Conservation (phyloP, 2,329 filamentous ascomycete genomes). For the Cadophora gregata region DNA sequence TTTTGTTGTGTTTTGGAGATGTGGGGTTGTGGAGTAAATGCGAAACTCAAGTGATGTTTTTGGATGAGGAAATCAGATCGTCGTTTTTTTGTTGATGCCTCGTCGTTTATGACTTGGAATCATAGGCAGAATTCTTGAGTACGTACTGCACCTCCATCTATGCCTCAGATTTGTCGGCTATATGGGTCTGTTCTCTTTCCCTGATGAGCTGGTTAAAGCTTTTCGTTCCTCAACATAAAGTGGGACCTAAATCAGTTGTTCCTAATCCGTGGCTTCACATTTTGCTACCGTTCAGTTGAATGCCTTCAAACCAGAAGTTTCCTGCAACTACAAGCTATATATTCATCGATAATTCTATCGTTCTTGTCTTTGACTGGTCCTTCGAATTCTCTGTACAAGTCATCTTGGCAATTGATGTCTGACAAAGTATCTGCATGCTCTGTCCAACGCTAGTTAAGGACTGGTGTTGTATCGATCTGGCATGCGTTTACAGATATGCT, state of each 20-base stretch:
- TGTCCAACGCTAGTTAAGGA: too few species aligned
- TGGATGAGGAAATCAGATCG: conserved; percentile 3
- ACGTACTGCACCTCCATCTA: neutral
- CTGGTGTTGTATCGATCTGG: too few species aligned
- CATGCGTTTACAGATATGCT: too few species aligned
- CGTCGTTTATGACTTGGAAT: neutral
- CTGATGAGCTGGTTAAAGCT: neutral
- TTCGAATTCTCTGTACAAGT: too few species aligned
- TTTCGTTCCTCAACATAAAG: neutral
- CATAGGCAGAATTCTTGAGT: neutral
- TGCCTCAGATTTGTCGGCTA: neutral
- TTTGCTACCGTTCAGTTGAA: too few species aligned
- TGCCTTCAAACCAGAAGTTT: too few species aligned
- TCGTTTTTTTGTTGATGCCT: neutral
- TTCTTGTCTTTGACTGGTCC: too few species aligned
- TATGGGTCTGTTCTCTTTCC: neutral
- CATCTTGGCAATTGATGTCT: too few species aligned
- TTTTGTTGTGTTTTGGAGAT: conserved; percentile 7
- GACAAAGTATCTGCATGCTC: too few species aligned
- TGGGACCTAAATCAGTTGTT: neutral
- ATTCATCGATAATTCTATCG: too few species aligned
- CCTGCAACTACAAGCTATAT: too few species aligned
- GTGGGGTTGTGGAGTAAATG: conserved; percentile 13
- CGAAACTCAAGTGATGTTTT: conserved; percentile 8
- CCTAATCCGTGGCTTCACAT: neutral